Percentiles rank a stretch among this genome's conserved stretches.
Evolutionary conservation across 1,139 yeast genomes (phyloP).

Genomic region (Kodamaea suecica): DNA sequence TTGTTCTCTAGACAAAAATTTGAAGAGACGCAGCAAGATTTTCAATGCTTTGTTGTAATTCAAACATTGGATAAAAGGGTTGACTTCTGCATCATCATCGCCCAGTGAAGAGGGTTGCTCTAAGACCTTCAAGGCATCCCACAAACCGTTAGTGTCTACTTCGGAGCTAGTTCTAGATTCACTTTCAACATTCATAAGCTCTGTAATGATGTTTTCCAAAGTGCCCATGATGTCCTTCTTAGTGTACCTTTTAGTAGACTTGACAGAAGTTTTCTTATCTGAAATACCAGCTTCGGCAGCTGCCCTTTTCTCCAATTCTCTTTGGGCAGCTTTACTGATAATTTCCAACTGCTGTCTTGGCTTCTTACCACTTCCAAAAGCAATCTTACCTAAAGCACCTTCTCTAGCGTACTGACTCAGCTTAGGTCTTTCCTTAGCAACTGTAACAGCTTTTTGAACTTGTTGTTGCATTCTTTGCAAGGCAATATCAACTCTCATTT

Average conservation of each 20-base stretch:
- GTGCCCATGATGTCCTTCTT: constrained; percentile 48
- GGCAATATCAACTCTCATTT: constrained; percentile 89
- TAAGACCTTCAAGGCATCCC: constrained; percentile 75
- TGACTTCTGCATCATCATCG: constrained; percentile 46
- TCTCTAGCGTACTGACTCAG: constrained; percentile 69
- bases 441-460: constrained; percentile 93
- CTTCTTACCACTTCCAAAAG: constrained; percentile 76
- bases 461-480: constrained; percentile 98
- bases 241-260: constrained; percentile 32
- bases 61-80: constrained; percentile 83
- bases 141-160: constrained; percentile 57
- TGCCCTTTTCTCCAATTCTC: constrained; percentile 40
- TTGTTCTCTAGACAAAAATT: constrained; percentile 76
- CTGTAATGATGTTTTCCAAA: constrained; percentile 77
- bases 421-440: constrained; percentile 87
- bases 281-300: constrained; percentile 17
- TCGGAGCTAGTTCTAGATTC: constrained; percentile 65
- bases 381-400: constrained; percentile 89
- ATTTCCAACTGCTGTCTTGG: constrained; percentile 87
- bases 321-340: constrained; percentile 52
- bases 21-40: constrained; percentile 82
- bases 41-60: constrained; percentile 87
- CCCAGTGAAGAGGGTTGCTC: constrained; percentile 48
- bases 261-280: constrained; percentile 24
- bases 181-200: constrained; percentile 78